A percentile compares a stretch with the other conserved stretches of the same genome.
Conservation (phyloP, 2,329 filamentous ascomycete species). For the Chalaropsis ovoidea region DNA sequence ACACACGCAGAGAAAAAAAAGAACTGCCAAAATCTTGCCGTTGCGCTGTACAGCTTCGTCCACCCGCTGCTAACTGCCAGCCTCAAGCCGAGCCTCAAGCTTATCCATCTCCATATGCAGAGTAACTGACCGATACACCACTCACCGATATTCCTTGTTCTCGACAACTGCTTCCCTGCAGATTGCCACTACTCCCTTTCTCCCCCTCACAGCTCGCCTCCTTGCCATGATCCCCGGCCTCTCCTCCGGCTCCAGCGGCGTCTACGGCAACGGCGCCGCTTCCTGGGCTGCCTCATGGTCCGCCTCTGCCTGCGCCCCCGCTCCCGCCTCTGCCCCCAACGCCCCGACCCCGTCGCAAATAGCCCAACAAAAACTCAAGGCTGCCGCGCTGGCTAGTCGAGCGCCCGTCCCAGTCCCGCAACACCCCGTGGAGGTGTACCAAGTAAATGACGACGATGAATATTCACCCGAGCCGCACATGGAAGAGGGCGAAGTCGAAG, state of each 20-base stretch:
- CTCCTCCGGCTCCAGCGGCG: constrained; percentile 24
- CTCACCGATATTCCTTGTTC: background rate
- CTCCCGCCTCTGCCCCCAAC: background rate
- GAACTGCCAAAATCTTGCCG: no score
- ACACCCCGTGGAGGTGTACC: background rate
- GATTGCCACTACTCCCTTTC: background rate
- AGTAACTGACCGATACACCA: background rate
- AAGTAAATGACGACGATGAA: constrained; percentile 10
- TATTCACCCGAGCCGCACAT: constrained; percentile 15
- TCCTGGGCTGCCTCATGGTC: constrained; percentile 23
- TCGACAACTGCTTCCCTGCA: background rate
- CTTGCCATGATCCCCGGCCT: constrained; percentile 29
- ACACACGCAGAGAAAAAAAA: no score
- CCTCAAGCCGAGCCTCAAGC: no score
- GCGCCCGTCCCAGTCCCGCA: background rate
- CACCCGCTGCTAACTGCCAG: no score
- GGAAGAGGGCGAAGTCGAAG: constrained; percentile 10
- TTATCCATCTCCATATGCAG: no score
- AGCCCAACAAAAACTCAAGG: constrained; percentile 19
- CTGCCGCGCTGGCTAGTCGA: constrained; percentile 3
- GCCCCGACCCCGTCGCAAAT: background rate
- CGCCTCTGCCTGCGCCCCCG: background rate
- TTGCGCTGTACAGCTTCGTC: no score
- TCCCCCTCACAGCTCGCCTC: constrained; percentile 1
- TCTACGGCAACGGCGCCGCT: constrained; percentile 1